Conservation (phyloP, 108 stramenopile genomes). For the Cyclotella cryptica region DNA sequence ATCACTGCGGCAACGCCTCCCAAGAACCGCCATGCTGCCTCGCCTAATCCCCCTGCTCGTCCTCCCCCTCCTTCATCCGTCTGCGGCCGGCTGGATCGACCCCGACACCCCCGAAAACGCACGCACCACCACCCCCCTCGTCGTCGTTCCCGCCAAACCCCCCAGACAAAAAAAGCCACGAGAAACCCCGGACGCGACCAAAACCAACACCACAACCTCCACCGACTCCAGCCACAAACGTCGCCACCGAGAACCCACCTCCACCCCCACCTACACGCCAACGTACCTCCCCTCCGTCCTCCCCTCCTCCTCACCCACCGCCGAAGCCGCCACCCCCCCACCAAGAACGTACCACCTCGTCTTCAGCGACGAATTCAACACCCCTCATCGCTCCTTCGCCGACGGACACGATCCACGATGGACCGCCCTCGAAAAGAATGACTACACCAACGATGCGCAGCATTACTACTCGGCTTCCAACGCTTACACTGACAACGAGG, state of each 20-base stretch:
- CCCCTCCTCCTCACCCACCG: slow-evolving; percentile 8
- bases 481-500: slow-evolving; percentile 77
- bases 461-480: slow-evolving; percentile 90
- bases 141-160: slow-evolving; percentile 13
- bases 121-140: slow-evolving; percentile 27
- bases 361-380: slow-evolving; percentile 96
- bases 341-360: slow-evolving; percentile 72
- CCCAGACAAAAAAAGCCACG: slow-evolving; percentile 20
- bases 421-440: slow-evolving; percentile 97
- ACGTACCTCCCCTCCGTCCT: slow-evolving; percentile 35
- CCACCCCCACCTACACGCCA: slow-evolving; percentile 36
- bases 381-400: slow-evolving; percentile 74
- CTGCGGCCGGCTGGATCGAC: slow-evolving; percentile 90
- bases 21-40: not conserved
- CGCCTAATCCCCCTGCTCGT: not conserved
- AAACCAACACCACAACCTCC: not conserved
- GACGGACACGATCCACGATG: slow-evolving; percentile 96
- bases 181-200: slow-evolving; percentile 14
- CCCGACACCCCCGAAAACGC: slow-evolving; percentile 87
- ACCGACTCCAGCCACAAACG: slow-evolving; percentile 4
- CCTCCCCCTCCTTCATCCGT: not conserved
- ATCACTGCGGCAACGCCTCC: not conserved
- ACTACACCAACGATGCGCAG: slow-evolving; percentile 96
- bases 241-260: slow-evolving; percentile 29
- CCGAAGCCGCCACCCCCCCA: slow-evolving; percentile 49